Evolutionary conservation across 1,139 yeast species (phyloP), one percentile per base, ranked within the genome.

Genomic region (Lodderomyces metapsilosis): DNA sequence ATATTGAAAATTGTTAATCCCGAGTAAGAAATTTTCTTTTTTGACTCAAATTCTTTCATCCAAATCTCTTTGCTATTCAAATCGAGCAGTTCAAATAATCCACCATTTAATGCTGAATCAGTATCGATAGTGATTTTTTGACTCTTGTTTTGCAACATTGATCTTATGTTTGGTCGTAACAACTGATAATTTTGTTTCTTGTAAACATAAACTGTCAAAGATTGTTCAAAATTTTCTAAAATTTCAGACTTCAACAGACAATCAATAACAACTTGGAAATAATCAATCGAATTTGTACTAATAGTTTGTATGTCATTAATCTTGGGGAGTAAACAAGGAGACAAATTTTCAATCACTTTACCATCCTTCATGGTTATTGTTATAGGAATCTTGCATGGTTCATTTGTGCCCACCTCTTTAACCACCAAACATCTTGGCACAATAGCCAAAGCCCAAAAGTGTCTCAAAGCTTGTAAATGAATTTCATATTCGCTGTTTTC

Each of bases 371-470:
- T 54, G 0, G 58, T 59, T 7, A 85, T 59, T 7, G 63, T 62
- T 4, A 84, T 74, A 0, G 79, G 78, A 11, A 82, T 69, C 39
- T 76, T 71, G 57, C 51, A 66, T 1, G 87, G 79, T 40, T 69
- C 71, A 12, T 70, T 76, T 0, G 84, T 75, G 24, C 72, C 78
- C 12, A 83, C 82, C 56, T 91, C 91, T 44, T 92, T 71, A 1
- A 86, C 75, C 9, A 87, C 75, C 12, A 92, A 64, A 58, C 97
- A 89, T 44, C 97, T 67, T 1, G 87, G 84, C 51, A 84, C 92
- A 7, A 86, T 84, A 0, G 95, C 79, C 48, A 92, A 65, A 0
- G 91, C 86, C 98, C 98, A 94, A 49, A 94, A 84, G 59, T 89
- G 95, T 38, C 96, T 73, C 36, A 91, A 67, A 1, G 95, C 96